Conservation (phyloP, 257 asterid species). For the Solanum tarijense region DNA sequence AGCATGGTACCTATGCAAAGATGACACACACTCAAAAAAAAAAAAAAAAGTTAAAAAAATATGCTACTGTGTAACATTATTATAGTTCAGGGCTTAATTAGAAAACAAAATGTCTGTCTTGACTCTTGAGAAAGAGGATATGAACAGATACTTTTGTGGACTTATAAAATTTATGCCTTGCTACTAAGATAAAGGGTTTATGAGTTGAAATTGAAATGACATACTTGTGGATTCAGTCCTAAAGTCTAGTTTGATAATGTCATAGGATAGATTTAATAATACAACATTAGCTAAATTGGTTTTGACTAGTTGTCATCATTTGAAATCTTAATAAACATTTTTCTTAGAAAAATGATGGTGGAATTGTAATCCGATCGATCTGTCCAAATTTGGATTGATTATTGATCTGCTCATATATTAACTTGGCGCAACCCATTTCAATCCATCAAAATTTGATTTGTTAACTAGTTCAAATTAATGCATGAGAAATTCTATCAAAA, state of each 20-base stretch:
- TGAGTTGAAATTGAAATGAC: not conserved
- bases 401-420: not conserved
- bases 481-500: not conserved
- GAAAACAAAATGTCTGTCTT: not conserved
- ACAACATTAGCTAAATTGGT: not conserved
- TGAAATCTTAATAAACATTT: not conserved
- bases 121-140: not conserved
- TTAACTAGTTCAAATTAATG: not conserved
- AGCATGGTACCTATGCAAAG: not conserved
- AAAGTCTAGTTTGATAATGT: not conserved
- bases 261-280: not conserved
- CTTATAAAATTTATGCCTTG: not conserved
- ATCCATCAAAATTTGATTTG: not conserved
- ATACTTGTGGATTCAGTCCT: not conserved
- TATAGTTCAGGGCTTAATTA: not conserved
- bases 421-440: not conserved
- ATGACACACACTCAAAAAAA: too few relatives aligned
- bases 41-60: too few relatives aligned
- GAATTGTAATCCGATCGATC: not conserved
- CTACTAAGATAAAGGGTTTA: not conserved
- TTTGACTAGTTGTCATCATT: not conserved
- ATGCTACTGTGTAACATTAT: not conserved
- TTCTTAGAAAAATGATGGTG: too few relatives aligned
- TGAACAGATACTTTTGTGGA: not conserved
- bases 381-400: not conserved